Base-by-base conservation (phyloP, 495 filamentous ascomycete species). In the Thozetella sp. region DNA sequence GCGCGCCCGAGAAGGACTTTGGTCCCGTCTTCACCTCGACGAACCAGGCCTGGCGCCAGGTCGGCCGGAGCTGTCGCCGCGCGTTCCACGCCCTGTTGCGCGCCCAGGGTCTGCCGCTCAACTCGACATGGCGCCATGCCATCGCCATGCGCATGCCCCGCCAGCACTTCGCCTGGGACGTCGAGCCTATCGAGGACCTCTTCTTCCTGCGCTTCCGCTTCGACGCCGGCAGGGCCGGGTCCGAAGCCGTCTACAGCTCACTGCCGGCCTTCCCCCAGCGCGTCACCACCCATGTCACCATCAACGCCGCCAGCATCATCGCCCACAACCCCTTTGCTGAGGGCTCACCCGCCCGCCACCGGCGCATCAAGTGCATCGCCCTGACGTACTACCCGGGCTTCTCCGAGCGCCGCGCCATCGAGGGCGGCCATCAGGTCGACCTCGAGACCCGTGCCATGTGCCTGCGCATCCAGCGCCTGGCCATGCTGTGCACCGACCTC, bases 301-400 rank as follows among this genome's bases (percentile, higher is more conserved):
- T n/a, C n/a, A n/a, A n/a, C n/a, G 43, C 43, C 43, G 43, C n/a
- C 43, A 48, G 11, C n/a, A 9, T 10, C 43, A 19, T 19, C 10
- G 9, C 43, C 10, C 43, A 15, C 43, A 48, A 20, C 43, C 43
- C 43, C 9, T 48, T 48, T n/a, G 43, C 43, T n/a, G 43, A 48
- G 43, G 43, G 43, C 43, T 48, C 43, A 10, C 43, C 11, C 11
- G 43, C 12, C 11, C 43, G 43, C 11, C 43, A 48, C n/a, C 43
- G 43, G 10, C 43, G 43, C 43, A 48, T 48, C 43, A 48, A 48
- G 43, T 11, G 11, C 43, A n/a, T n/a, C 11, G 43, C 43, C 10
- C 43, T 48, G 43, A 48, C 20, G 43, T 48, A 48, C 43, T 48
- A 48, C 43, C 43, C 43, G 43, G 43, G 43, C n/a, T 48, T 48